phyloP scores from a whole-genome alignment of 75 land plant species.

The Gnetum montanum region DNA sequence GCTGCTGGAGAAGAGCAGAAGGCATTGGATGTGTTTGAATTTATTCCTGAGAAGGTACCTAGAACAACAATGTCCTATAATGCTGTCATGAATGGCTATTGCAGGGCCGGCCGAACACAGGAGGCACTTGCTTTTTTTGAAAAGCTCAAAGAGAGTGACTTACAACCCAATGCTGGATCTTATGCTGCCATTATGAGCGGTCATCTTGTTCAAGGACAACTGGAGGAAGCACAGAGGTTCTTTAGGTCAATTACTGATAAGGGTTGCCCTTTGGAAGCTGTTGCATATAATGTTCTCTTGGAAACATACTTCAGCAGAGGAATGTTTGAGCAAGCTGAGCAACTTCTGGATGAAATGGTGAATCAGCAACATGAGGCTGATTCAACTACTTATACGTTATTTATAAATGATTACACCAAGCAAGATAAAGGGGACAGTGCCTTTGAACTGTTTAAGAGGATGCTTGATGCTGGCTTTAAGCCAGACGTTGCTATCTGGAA shows the following conservation, averaged over 20 bases:
- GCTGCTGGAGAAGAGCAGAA: conserved; percentile 26
- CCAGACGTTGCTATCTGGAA: conserved; percentile 18
- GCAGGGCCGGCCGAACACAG: conserved; percentile 16
- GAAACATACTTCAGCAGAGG: conserved; percentile 24
- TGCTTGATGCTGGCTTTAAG: conserved; percentile 10
- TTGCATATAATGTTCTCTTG: conserved; percentile 27
- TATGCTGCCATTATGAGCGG: conserved; percentile 34
- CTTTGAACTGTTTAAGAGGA: conserved; percentile 1
- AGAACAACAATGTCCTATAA: conserved; percentile 16
- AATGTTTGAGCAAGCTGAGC: conserved; percentile 17
- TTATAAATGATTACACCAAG: conserved; percentile 19
- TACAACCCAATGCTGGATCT: conserved; percentile 20
- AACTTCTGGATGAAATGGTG: conserved; percentile 22
- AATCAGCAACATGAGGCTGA: conserved; percentile 18
- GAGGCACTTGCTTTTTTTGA: conserved; percentile 25
- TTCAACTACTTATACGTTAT: conserved; percentile 21
- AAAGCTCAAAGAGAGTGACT: conserved; percentile 35
- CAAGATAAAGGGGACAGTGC: conserved; percentile 7
- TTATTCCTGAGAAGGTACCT: conserved; percentile 17
- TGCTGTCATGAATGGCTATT: conserved; percentile 28
- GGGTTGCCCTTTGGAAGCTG: conserved; percentile 16
- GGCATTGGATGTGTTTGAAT: conserved; percentile 23
- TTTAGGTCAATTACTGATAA: neutral
- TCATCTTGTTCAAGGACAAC: conserved; percentile 9
- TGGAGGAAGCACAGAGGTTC: neutral